Evolutionary conservation across 345 rosid genomes (phyloP).

Genomic region (Salix koriyanagi): DNA sequence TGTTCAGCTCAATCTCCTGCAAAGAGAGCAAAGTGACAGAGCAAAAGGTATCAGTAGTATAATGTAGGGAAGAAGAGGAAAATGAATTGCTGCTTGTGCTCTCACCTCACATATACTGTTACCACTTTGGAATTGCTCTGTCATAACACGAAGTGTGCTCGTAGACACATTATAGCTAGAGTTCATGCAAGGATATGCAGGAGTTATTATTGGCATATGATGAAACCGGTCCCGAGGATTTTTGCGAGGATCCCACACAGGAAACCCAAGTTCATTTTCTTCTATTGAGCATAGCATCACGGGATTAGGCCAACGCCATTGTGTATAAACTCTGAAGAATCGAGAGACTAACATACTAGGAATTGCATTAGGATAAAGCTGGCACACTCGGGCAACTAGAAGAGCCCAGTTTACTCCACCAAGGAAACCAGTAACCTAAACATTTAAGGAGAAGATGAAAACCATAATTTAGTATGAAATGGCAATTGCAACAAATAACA

Average conservation of each 20-base stretch:
- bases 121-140: conserved; percentile 63
- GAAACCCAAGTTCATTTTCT: conserved; percentile 61
- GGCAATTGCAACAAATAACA: neutral
- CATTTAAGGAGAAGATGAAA: neutral
- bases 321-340: conserved; percentile 62
- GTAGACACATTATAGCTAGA: conserved; percentile 72
- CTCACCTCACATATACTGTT: conserved; percentile 56
- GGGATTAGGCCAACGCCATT: conserved; percentile 84
- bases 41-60: conserved; percentile 5
- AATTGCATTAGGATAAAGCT: conserved; percentile 72
- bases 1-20: conserved; percentile 63
- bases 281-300: conserved; percentile 71
- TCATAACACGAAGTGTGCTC: conserved; percentile 70
- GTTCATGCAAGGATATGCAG: conserved; percentile 84
- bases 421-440: conserved; percentile 68
- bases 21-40: neutral
- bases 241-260: conserved; percentile 68
- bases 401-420: conserved; percentile 83
- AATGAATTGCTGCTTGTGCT: neutral
- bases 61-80: neutral
- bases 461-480: neutral
- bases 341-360: conserved; percentile 70
- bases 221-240: conserved; percentile 61
- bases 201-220: conserved; percentile 75
- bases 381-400: conserved; percentile 70